A percentile compares a stretch with the other conserved stretches of the same genome.
Evolutionary conservation across 176 grass and related monocot genomes (phyloP).

Genomic region (Oryza longistaminata): DNA sequence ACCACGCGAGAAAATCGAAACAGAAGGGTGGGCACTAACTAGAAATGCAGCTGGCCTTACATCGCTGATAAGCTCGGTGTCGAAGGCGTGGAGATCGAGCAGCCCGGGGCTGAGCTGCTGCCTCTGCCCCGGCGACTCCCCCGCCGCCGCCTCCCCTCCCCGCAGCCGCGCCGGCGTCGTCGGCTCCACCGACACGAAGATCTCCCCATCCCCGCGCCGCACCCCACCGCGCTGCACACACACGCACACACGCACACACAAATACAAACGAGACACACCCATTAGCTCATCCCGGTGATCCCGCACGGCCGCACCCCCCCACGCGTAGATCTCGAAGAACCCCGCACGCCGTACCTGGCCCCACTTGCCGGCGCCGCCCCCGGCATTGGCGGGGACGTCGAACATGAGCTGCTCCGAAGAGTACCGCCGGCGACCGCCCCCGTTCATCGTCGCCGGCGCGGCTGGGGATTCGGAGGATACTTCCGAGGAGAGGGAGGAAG

Average conservation of each 20-base stretch:
- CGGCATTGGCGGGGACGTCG: slow-evolving; percentile 55
- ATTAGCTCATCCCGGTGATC: slow-evolving; percentile 9
- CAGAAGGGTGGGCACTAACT: not conserved
- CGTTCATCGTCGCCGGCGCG: slow-evolving; percentile 53
- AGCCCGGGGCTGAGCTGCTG: slow-evolving; percentile 87
- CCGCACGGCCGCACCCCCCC: slow-evolving; percentile 1
- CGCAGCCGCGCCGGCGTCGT: slow-evolving; percentile 53
- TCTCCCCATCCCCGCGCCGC: slow-evolving; percentile 70
- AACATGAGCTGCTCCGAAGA: slow-evolving; percentile 80
- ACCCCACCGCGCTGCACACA: slow-evolving; percentile 48
- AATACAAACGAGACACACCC: slow-evolving; percentile 8
- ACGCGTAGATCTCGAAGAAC: slow-evolving; percentile 36
- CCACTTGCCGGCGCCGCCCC: slow-evolving; percentile 48
- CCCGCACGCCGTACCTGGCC: slow-evolving; percentile 41
- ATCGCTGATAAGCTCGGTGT: slow-evolving; percentile 91
- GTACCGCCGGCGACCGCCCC: slow-evolving; percentile 50
- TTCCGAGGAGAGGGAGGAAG: not conserved
- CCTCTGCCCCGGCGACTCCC: slow-evolving; percentile 43
- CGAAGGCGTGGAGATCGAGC: slow-evolving; percentile 88
- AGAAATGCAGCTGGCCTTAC: slow-evolving; percentile 47
- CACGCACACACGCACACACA: not conserved
- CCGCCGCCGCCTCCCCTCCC: slow-evolving; percentile 45
- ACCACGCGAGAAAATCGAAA: slow-evolving; percentile 16
- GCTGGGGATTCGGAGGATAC: not conserved
- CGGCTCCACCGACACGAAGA: slow-evolving; percentile 76